phyloP scores from a whole-genome alignment of 306 rosid species.

The Urtica urens region DNA sequence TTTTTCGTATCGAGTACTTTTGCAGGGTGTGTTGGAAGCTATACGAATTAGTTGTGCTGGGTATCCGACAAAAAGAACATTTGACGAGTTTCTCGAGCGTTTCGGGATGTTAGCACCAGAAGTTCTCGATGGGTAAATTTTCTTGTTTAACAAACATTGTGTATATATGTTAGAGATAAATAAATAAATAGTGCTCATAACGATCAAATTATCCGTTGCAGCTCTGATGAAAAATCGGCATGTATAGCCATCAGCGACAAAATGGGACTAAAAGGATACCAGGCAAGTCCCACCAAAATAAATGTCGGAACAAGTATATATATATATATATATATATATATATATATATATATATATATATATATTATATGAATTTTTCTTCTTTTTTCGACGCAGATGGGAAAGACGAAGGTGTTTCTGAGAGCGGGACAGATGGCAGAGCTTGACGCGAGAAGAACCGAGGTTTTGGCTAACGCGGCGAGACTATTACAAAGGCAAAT shows the following conservation, averaged over 20 bases:
- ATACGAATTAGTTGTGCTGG: slow-evolving; percentile 89
- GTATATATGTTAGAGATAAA: not conserved
- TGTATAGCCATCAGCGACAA: slow-evolving; percentile 59
- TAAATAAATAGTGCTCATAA: no score
- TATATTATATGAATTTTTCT: no score
- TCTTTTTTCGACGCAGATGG: no score
- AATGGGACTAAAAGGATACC: slow-evolving; percentile 60
- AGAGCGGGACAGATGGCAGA: slow-evolving; percentile 92
- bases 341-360: no score
- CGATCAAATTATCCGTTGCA: slow-evolving; percentile 22
- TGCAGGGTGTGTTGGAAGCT: slow-evolving; percentile 96
- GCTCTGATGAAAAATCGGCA: slow-evolving; percentile 54
- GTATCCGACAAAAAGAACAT: slow-evolving; percentile 72
- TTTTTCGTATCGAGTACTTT: slow-evolving; percentile 17
- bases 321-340: no score
- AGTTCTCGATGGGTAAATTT: slow-evolving; percentile 57
- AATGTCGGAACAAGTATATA: slow-evolving; percentile 4
- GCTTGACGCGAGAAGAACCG: slow-evolving; percentile 58
- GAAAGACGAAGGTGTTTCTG: slow-evolving; percentile 62
- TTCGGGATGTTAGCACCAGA: slow-evolving; percentile 68
- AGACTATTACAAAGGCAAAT: slow-evolving; percentile 43
- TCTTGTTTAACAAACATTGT: slow-evolving; percentile 5
- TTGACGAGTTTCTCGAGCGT: slow-evolving; percentile 55
- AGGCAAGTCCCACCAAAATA: slow-evolving; percentile 38
- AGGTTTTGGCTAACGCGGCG: slow-evolving; percentile 41